These are phyloP conservation scores for Dorcoceras hygrometricum DNA, from an alignment of 257 asterid species.

Conservation along the genomic window DNA sequence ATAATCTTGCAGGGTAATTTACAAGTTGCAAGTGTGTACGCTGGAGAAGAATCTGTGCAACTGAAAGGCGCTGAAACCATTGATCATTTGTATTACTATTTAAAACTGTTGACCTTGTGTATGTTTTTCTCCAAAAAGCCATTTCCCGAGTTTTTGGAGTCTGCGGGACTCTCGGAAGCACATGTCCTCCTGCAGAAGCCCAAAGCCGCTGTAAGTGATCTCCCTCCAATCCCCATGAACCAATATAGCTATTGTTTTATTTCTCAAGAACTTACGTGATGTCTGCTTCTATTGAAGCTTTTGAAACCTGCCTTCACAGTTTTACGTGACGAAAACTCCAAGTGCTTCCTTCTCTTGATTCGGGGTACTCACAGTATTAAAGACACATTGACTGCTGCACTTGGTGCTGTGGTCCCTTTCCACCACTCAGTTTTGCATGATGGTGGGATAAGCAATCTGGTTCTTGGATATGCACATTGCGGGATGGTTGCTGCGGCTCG, in stretches of 20 bases:
- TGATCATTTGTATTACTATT: conserved; percentile 52
- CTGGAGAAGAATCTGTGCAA: conserved; percentile 58
- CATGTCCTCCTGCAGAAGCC: conserved; percentile 79
- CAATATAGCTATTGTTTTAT: conserved; percentile 12
- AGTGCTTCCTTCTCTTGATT: conserved; percentile 75
- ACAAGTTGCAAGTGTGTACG: conserved; percentile 77
- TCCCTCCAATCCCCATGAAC: neutral
- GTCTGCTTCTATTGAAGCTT: conserved; percentile 45
- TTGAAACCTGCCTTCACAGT: conserved; percentile 83
- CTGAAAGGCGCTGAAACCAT: conserved; percentile 63
- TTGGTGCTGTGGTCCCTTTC: conserved; percentile 89
- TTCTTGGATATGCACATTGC: conserved; percentile 82
- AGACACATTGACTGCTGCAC: conserved; percentile 81
- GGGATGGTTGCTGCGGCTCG: conserved; percentile 97
- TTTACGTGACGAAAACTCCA: conserved; percentile 56
- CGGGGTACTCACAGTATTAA: conserved; percentile 90
- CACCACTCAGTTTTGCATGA: conserved; percentile 79
- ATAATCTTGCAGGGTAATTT: conserved; percentile 60
- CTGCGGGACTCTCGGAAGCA: conserved; percentile 54
- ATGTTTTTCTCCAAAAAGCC: conserved; percentile 76
- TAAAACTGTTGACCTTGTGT: conserved; percentile 66
- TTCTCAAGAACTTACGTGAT: conserved; percentile 20
- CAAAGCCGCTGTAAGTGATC: conserved; percentile 70
- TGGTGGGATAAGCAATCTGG: conserved; percentile 74
- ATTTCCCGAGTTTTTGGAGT: conserved; percentile 65